Conservation (phyloP, 2,329 filamentous ascomycete species). For the Phaeosphaeriaceae sp. region DNA sequence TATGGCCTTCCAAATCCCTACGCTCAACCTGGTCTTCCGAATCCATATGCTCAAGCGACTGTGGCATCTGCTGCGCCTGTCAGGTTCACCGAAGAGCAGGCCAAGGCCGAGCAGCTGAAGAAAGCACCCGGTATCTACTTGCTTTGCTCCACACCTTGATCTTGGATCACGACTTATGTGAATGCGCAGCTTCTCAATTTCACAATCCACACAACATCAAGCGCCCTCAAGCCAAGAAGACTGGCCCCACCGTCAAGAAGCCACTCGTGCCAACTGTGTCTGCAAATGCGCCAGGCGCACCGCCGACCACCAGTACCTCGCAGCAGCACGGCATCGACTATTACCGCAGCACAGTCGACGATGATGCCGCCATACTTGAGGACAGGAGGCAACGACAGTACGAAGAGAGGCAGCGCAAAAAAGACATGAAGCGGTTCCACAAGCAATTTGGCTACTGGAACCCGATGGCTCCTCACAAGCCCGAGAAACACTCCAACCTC, state of each 20-base stretch:
- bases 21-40: conserved; percentile 31
- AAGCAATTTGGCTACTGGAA: conserved; percentile 70
- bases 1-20: conserved; percentile 37
- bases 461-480: conserved; percentile 42
- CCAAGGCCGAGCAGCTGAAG: conserved; percentile 39
- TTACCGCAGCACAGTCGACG: conserved; percentile 83
- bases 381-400: conserved; percentile 72
- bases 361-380: conserved; percentile 74
- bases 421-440: conserved; percentile 73
- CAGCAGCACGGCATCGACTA: conserved; percentile 36
- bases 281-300: conserved; percentile 22
- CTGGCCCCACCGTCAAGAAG: conserved; percentile 28
- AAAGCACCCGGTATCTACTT: conserved; percentile 44
- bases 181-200: conserved; percentile 31
- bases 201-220: conserved; percentile 44
- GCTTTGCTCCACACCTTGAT: conserved; percentile 23
- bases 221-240: conserved; percentile 40
- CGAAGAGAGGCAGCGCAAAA: conserved; percentile 67
- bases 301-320: conserved; percentile 13
- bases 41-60: conserved; percentile 36
- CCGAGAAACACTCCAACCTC: conserved; percentile 33
- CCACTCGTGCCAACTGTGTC: conserved; percentile 27
- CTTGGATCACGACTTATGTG: conserved; percentile 37
- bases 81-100: conserved; percentile 38
- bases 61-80: conserved; percentile 37